A percentile compares a stretch with the other conserved stretches of the same genome.
Conservation (phyloP, 176 grass and related monocot species). For the Phoenix dactylifera region DNA sequence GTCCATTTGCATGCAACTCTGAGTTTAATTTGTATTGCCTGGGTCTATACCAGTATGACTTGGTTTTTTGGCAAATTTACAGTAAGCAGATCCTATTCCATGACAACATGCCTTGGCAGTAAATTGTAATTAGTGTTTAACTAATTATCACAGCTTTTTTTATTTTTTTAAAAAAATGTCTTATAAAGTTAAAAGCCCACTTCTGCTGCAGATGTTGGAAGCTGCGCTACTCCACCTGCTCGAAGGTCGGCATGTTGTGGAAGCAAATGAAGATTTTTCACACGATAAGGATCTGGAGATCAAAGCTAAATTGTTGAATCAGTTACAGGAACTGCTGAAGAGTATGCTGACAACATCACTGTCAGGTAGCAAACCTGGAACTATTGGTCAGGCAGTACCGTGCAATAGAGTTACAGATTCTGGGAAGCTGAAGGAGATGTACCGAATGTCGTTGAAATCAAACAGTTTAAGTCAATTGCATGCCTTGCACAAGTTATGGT, state of each 20-base stretch:
- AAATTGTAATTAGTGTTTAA: no score
- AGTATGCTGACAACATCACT: constrained; percentile 43
- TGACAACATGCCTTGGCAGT: no score
- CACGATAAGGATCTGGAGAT: constrained; percentile 42
- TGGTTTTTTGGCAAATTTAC: no score
- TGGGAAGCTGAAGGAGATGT: constrained; percentile 67
- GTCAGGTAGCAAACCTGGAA: constrained; percentile 24
- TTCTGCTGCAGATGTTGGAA: constrained; percentile 56
- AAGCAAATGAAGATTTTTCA: constrained; percentile 35
- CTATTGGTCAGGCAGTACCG: constrained; percentile 25
- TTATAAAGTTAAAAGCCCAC: no score
- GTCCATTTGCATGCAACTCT: no score
- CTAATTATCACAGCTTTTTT: no score
- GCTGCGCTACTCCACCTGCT: constrained; percentile 53
- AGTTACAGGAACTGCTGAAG: constrained; percentile 69
- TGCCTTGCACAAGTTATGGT: constrained; percentile 59
- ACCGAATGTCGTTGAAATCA: constrained; percentile 64
- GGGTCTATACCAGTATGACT: no score
- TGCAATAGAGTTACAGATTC: constrained; percentile 36
- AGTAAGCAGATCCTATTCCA: no score
- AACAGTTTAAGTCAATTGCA: constrained; percentile 47
- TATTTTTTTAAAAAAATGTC: no score
- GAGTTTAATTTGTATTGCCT: no score
- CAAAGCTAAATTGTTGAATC: constrained; percentile 64
- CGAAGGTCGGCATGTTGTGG: constrained; percentile 61